Evolutionary conservation across 2,329 filamentous ascomycete species (phyloP).

Genomic region (Colletotrichum truncatum): DNA sequence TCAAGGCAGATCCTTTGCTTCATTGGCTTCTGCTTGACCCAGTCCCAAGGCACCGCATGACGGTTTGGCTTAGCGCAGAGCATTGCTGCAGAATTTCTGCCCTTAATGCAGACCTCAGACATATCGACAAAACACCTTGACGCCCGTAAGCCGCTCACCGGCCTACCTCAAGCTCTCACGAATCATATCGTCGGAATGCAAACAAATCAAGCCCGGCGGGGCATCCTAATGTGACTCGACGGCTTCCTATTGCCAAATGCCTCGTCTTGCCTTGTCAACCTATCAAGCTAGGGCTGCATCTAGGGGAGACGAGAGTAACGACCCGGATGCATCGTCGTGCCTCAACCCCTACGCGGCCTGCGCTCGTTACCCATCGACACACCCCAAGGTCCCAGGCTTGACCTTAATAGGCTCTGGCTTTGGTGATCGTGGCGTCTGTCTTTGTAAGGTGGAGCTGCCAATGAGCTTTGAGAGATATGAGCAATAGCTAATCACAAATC

Average conservation of each 20-base stretch:
- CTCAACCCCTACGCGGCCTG: slow-evolving; percentile 7
- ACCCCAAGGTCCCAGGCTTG: background rate
- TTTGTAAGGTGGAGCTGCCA: background rate
- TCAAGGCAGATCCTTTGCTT: background rate
- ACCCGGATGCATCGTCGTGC: slow-evolving; percentile 15
- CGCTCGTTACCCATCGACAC: background rate
- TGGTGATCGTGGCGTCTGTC: slow-evolving; percentile 14
- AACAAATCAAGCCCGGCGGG: slow-evolving; percentile 10
- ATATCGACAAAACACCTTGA: slow-evolving; percentile 3
- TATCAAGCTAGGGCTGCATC: slow-evolving; percentile 2
- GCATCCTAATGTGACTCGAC: background rate
- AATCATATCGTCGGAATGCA: slow-evolving; percentile 1
- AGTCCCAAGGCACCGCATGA: background rate
- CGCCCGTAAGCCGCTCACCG: slow-evolving; percentile 4
- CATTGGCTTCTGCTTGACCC: background rate
- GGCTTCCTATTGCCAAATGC: background rate
- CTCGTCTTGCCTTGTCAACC: slow-evolving; percentile 1
- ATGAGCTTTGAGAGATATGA: background rate
- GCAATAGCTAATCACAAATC: background rate
- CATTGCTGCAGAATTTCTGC: slow-evolving; percentile 11
- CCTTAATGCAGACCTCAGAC: slow-evolving; percentile 9
- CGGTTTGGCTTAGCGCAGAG: slow-evolving; percentile 7
- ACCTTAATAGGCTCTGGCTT: slow-evolving; percentile 6
- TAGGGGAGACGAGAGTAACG: background rate
- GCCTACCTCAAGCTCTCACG: slow-evolving; percentile 1